Evolutionary conservation across 1,139 yeast species (phyloP).

Genomic region (Suhomyces panamericanus): DNA sequence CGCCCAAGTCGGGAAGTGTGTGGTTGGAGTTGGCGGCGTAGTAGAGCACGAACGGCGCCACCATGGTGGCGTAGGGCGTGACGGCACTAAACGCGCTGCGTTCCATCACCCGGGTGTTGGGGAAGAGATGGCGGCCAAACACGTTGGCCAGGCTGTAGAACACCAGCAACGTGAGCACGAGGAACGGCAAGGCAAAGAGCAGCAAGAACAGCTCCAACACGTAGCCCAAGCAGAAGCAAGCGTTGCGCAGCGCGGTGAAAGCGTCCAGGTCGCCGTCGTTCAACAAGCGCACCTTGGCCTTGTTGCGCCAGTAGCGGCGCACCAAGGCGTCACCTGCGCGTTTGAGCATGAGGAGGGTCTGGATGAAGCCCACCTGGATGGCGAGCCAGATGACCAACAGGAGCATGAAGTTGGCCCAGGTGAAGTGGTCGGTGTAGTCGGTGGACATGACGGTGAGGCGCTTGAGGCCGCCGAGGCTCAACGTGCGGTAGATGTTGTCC

Average conservation of each 20-base stretch:
- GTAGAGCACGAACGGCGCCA: constrained; percentile 12
- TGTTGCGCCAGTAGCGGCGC: constrained; percentile 11
- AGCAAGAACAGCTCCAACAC: constrained; percentile 33
- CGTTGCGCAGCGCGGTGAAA: constrained; percentile 23
- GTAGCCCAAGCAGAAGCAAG: constrained; percentile 35
- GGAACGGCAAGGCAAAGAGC: constrained; percentile 47
- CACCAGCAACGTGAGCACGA: constrained; percentile 42
- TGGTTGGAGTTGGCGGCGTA: neutral
- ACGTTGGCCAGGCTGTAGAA: constrained; percentile 27
- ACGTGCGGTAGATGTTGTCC: constrained; percentile 40
- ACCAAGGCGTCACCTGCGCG: constrained; percentile 16
- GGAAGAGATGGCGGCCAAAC: constrained; percentile 17
- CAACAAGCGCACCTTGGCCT: constrained; percentile 7
- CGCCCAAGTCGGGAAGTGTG: neutral
- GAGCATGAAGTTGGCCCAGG: constrained; percentile 49
- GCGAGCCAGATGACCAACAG: constrained; percentile 32
- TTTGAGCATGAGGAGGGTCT: constrained; percentile 24
- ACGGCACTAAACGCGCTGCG: constrained; percentile 29
- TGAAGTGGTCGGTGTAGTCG: constrained; percentile 24
- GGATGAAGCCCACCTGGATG: constrained; percentile 25
- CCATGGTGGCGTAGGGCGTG: constrained; percentile 29
- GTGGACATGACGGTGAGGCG: constrained; percentile 32
- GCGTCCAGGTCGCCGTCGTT: constrained; percentile 11
- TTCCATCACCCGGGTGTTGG: constrained; percentile 20
- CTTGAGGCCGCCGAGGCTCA: constrained; percentile 34